Conservation (phyloP, 192 early-diverging fungal species). For the Glomus cerebriforme region DNA sequence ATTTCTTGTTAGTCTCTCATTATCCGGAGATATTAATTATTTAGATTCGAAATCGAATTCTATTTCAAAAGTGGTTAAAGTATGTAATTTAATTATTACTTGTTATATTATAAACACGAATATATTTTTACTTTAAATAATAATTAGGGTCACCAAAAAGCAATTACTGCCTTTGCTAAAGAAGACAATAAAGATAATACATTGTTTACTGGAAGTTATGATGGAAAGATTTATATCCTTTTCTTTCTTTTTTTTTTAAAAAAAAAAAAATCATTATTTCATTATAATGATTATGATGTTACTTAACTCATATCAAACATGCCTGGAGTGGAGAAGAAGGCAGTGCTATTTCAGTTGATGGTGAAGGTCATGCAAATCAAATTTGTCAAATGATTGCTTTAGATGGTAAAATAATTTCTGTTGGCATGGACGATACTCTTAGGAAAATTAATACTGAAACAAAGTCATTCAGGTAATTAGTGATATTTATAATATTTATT, state of each 20-base stretch:
- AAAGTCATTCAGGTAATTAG: constrained; percentile 45
- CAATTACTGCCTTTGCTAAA: constrained; percentile 77
- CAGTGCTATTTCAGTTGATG: constrained; percentile 48
- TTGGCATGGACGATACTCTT: constrained; percentile 79
- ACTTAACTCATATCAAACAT: constrained; percentile 18
- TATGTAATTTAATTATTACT: constrained; percentile 35
- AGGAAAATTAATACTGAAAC: constrained; percentile 37
- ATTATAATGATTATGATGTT: not conserved
- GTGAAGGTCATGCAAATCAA: constrained; percentile 77
- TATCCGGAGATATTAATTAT: constrained; percentile 88
- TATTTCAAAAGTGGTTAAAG: constrained; percentile 56
- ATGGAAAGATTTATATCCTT: constrained; percentile 77
- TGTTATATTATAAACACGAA: not conserved
- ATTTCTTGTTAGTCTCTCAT: constrained; percentile 73
- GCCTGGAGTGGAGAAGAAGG: constrained; percentile 63
- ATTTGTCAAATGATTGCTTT: constrained; percentile 58
- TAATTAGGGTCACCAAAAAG: constrained; percentile 76
- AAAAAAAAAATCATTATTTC: too few relatives aligned
- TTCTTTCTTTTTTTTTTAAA: not conserved
- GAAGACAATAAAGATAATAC: constrained; percentile 49
- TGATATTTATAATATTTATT: not conserved
- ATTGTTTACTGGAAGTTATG: constrained; percentile 88
- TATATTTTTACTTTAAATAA: not conserved
- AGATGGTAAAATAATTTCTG: constrained; percentile 54
- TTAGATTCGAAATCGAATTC: constrained; percentile 62